Evolutionary conservation across 805 yeast genomes (phyloP).

Genomic region (Ogataea dorogensis): DNA sequence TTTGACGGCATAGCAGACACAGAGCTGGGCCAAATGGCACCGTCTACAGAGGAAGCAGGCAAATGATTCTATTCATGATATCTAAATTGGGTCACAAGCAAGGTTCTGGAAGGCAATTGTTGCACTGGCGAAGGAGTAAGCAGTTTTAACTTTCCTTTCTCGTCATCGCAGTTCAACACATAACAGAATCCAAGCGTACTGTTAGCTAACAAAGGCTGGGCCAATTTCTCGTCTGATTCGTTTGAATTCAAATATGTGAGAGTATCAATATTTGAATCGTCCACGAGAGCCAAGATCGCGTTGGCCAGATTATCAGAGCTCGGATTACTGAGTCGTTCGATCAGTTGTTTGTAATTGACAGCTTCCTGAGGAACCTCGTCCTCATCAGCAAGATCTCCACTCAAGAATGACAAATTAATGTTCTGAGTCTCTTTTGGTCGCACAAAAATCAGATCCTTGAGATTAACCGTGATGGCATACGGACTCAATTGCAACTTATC

Average conservation of each 20-base stretch:
- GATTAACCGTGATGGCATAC: slow-evolving; percentile 73
- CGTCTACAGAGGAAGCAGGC: slow-evolving; percentile 11
- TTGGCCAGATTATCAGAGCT: slow-evolving; percentile 63
- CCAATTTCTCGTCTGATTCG: slow-evolving; percentile 37
- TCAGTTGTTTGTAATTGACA: slow-evolving; percentile 18
- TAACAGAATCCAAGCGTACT: slow-evolving; percentile 75
- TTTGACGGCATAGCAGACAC: slow-evolving; percentile 78
- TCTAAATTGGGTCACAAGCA: slow-evolving; percentile 74
- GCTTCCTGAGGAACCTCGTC: slow-evolving; percentile 14
- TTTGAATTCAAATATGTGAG: slow-evolving; percentile 30
- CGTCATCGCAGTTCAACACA: slow-evolving; percentile 60
- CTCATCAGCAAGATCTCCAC: slow-evolving; percentile 29
- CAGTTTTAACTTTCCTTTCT: slow-evolving; percentile 62
- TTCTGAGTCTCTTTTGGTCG: slow-evolving; percentile 43
- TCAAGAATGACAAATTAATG: slow-evolving; percentile 25
- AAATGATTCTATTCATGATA: slow-evolving; percentile 64
- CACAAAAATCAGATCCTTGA: slow-evolving; percentile 58
- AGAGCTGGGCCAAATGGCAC: slow-evolving; percentile 40
- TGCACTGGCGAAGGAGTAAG: slow-evolving; percentile 84
- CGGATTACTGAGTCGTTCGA: slow-evolving; percentile 39
- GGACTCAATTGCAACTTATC: slow-evolving; percentile 71
- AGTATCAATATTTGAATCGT: slow-evolving; percentile 31
- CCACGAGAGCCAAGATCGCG: slow-evolving; percentile 49
- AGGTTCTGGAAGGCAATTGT: slow-evolving; percentile 68
- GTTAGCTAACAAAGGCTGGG: slow-evolving; percentile 17